Evolutionary conservation across 2,329 filamentous ascomycete species (phyloP), one percentile per base, ranked within the genome.

Genomic region (Stemphylium vesicarium): DNA sequence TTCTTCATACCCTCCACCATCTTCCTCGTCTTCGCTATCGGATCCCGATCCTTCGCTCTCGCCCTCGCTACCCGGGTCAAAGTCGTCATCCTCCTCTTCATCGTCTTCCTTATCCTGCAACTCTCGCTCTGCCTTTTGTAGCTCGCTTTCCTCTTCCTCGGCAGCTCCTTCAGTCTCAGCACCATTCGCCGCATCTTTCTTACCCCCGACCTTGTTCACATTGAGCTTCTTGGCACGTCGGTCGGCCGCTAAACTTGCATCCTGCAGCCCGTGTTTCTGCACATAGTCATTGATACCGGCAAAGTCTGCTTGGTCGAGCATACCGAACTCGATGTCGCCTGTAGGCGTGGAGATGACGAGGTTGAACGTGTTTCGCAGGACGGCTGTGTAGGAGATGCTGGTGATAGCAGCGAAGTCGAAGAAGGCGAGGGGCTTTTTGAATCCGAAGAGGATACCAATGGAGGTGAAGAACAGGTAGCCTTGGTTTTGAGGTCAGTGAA

Each of bases 281-380:
- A 88, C 79, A 59, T 88, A 88, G 4, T 78, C 77, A 59, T 88
- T 85, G 42, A 88, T 88, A 13, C 84, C 85, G 0, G 79, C 77
- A 61, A 83, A 88, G 65, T 88, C 83, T 8, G 81, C 82, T 64
- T 88, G 85, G 59, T 88, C 86, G 37, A 88, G 76, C 85, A 88
- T 88, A 37, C 81, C 82, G 61, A 88, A 86, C 61, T 88, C 86
- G 15, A 85, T 78, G 59, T 88, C 85, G 63, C 84, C 79, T 1
- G 74, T 73, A 26, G 79, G 79, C 4, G 78, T 78, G 37, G 78
- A 77, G 51, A 88, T 80, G 62, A 85, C 85, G 31, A 88, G 80
- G 63, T 88, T 88, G 77, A 88, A 88, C 0, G 86, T 88, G 31
- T 85, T 82, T 62, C 87, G 85, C 6, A 88, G 77, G 15, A 88